Evolutionary conservation across 805 yeast species (phyloP).

Genomic region (Nakazawaea laoshanensis): DNA sequence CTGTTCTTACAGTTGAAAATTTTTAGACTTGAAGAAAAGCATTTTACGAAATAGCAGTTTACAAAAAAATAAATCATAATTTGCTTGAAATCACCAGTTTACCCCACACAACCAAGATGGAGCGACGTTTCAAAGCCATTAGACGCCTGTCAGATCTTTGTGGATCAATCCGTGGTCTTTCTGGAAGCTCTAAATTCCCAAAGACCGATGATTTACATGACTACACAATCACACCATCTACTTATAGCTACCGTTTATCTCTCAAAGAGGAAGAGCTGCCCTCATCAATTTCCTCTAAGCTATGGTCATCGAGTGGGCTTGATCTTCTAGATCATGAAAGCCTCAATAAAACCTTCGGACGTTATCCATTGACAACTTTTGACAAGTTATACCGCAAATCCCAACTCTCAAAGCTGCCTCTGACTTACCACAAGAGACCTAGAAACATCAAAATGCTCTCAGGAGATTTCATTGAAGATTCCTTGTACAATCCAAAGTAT

Average conservation of each 20-base stretch:
- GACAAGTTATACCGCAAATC: conserved; percentile 23
- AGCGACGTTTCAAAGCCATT: too few relatives aligned
- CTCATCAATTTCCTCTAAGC: not conserved
- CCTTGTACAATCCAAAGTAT: conserved; percentile 71
- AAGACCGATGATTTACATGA: conserved; percentile 10
- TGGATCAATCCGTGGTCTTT: too few relatives aligned
- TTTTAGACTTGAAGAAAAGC: not conserved
- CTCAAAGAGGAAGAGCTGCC: not conserved
- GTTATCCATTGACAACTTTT: conserved; percentile 33
- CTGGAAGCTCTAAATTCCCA: too few relatives aligned
- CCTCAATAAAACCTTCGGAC: conserved; percentile 27
- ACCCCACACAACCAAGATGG: too few relatives aligned
- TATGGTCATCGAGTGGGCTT: conserved; percentile 26
- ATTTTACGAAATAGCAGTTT: too few relatives aligned
- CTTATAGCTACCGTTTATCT: conserved; percentile 13
- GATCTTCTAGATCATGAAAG: conserved; percentile 23
- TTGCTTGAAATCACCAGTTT: too few relatives aligned
- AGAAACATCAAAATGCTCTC: conserved; percentile 58
- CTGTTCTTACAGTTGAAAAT: not conserved
- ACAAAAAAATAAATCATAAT: too few relatives aligned
- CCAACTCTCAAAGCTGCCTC: conserved; percentile 17
- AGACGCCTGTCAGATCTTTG: too few relatives aligned
- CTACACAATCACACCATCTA: conserved; percentile 15
- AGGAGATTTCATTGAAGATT: conserved; percentile 77
- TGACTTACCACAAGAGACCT: conserved; percentile 37